Base-by-base conservation (phyloP, 1,284 basidiomycete species). In the Chiua sp. region DNA sequence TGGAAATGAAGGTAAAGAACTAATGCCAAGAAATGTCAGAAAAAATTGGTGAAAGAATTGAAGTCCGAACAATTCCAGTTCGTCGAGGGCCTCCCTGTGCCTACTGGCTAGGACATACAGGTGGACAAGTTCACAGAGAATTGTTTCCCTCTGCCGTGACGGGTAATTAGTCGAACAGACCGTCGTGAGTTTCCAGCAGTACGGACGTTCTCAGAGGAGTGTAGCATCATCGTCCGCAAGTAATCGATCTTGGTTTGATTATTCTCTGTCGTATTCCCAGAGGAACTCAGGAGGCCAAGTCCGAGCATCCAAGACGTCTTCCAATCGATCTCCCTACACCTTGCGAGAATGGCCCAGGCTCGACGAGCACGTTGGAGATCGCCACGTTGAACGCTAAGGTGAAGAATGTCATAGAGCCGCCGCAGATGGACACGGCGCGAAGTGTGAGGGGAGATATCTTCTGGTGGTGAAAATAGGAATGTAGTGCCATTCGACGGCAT, bases 251-350 rank as follows among this genome's bases (percentile, higher is more conserved):
- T 79, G n/a, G 77, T 72, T 44, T 75, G 66, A 53, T 70, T 71
- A 37, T 64, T 63, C 32, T 77, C 70, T 47, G 68, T 63, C 47
- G 72, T 68, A 47, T 73, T 59, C n/a, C 71, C 65, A 55, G 72
- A 66, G 32, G 74, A 69, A 50, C 77, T 79, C 20, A 91, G 76
- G 37, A 93, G 73, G 55, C 82, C 76, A 32, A 94, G 72, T 15
- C 88, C 90, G 57, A 86, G 88, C 52, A 79, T 80, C 94, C 94
- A 96, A 71, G 91, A 80, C 16, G 81, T 73, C 69, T 79, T 86
- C 91, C 92, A 94, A 65, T 90, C 78, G 12, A 94, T 79, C 77
- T 96, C 94, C 66, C 89, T 89, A 73, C 94, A 96, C 63, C 88
- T 83, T n/a, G 86, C 83, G 44, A 96, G 82, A 59, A 96, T 90